Evolutionary conservation across 1,284 basidiomycete genomes (phyloP), one percentile per base, ranked within the genome.

Genomic region (Leccinum glutinopallens): DNA sequence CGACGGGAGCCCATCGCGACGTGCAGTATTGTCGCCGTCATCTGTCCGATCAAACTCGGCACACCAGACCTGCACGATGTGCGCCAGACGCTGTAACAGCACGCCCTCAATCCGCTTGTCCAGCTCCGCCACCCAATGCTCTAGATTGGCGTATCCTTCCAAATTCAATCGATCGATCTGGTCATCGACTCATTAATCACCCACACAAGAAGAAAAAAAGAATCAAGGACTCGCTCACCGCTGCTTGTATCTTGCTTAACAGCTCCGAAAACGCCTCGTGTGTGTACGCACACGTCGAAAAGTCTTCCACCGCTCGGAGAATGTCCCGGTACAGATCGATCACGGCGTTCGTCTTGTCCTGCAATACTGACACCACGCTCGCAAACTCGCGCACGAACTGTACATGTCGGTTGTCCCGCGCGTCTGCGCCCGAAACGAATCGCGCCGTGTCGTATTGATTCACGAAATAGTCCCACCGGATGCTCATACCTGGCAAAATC

Each of bases 81-180:
- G 85, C 4, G 83, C 82, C 33, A 99, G 79, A 12, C 97, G 87
- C 65, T 87, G 85, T n/a, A 92, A 79, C 1, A 99, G 81, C 54
- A 94, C 92, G 1, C 77, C 80, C 73, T 98, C 95, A 73, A 98
- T 96, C 66, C 89, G 87, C 69, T 87, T 85, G 75, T 98, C 96
- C 10, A 99, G 84, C 62, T 93, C 89, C 0, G 89, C 86, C 0
- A 98, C 94, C 96, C 96, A 99, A 60, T 94, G 87, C 66, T 98
- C 96, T n/a, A 99, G 85, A 72, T 99, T 99, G 6, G 96, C 94
- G 73, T 97, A 99, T 10, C 97, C 96, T 74, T 98, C 96, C 68
- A 99, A 79, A 74, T 98, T 98, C 69, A 99, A 84, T 60, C 91
- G 87, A 78, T 99, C 97, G 68, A 98, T 94, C 89, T 94, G 8